Evolutionary conservation across 2,329 filamentous ascomycete genomes (phyloP).

Genomic region (Tolypocladium tundrense): DNA sequence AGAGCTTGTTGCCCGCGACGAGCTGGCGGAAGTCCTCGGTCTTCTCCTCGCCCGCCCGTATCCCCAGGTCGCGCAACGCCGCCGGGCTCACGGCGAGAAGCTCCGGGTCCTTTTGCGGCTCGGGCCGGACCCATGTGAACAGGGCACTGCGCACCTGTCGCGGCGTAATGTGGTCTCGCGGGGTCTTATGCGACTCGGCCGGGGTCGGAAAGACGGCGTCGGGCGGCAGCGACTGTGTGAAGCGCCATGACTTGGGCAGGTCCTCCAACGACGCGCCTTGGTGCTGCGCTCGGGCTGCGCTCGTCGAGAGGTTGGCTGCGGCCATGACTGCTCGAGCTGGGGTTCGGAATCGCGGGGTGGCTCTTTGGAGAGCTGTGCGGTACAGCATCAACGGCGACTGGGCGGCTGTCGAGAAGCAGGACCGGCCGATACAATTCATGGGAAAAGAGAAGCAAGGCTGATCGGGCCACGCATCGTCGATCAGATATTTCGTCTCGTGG

Average conservation of each 20-base stretch:
- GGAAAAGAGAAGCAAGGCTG: neutral
- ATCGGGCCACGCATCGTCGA: neutral
- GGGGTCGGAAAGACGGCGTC: constrained; percentile 75
- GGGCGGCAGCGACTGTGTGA: constrained; percentile 58
- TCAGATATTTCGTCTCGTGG: neutral
- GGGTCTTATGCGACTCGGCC: constrained; percentile 67
- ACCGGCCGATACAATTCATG: neutral
- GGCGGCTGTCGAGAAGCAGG: neutral
- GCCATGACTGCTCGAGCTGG: constrained; percentile 18
- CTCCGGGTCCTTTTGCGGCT: constrained; percentile 60
- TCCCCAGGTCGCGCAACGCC: constrained; percentile 72
- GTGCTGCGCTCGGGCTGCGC: constrained; percentile 6
- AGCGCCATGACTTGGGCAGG: constrained; percentile 55
- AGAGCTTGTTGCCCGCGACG: constrained; percentile 72
- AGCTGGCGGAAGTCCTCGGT: constrained; percentile 66
- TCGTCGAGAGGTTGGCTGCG: constrained; percentile 17
- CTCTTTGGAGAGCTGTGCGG: constrained; percentile 19
- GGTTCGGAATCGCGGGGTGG: constrained; percentile 17
- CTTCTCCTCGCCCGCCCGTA: constrained; percentile 56
- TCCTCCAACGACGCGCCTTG: constrained; percentile 35
- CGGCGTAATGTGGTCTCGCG: constrained; percentile 65
- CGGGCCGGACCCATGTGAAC: constrained; percentile 85
- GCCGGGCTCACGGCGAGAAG: constrained; percentile 70
- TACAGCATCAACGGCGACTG: constrained; percentile 23
- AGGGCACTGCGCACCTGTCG: constrained; percentile 75